Percentiles rank a stretch among this genome's conserved stretches.
These are phyloP conservation scores for Mesostigma viride DNA, from an alignment of 139 green algal genomes.

Conservation along the genomic window DNA sequence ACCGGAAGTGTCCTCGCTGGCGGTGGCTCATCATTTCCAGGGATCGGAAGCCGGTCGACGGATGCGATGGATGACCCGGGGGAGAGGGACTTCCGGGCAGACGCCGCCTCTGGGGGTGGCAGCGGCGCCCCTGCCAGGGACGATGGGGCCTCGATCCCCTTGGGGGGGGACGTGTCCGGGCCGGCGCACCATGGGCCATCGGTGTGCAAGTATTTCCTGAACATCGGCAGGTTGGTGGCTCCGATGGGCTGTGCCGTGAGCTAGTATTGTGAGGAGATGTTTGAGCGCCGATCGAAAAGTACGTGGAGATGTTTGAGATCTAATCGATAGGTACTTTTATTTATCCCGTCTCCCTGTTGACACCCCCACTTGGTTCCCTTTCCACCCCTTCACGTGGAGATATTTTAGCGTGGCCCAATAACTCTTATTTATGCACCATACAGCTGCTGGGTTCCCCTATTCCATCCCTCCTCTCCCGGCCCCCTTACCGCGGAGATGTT, in stretches of 20 bases:
- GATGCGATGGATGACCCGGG: not conserved
- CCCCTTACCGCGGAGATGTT: too few species aligned
- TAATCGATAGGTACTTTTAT: not conserved
- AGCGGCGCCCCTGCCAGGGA: not conserved
- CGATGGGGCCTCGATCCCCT: not conserved
- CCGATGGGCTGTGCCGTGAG: not conserved
- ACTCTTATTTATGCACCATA: too few species aligned
- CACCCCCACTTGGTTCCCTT: too few species aligned
- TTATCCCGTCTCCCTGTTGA: not conserved
- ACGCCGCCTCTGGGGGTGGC: conserved; percentile 12
- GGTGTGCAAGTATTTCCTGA: conserved; percentile 78
- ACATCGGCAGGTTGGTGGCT: conserved; percentile 63
- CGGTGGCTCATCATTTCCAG: not conserved
- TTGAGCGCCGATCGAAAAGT: not conserved
- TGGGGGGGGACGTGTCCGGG: not conserved
- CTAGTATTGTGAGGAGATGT: not conserved
- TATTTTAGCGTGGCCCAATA: too few species aligned
- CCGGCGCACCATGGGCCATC: not conserved
- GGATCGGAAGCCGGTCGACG: not conserved
- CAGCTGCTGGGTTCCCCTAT: too few species aligned
- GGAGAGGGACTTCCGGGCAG: conserved; percentile 6
- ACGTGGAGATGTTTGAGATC: not conserved
- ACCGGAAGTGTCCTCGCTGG: not conserved
- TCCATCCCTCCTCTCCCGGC: too few species aligned
- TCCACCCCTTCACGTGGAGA: too few species aligned